Evolutionary conservation across 805 yeast genomes (phyloP), one percentile per base, ranked within the genome.

Genomic region (Metschnikowia borealis): DNA sequence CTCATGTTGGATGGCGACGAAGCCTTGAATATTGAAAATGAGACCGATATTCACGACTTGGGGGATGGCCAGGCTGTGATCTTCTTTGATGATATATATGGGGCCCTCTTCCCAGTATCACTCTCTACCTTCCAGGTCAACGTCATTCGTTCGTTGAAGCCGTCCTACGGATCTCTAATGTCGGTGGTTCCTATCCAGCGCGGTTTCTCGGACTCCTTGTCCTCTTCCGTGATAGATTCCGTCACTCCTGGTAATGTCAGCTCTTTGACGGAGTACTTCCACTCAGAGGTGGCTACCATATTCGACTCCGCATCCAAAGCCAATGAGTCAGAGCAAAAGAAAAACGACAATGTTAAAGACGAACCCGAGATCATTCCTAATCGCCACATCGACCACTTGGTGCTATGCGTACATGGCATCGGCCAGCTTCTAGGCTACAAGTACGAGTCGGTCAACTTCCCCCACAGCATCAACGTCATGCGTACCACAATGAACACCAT

Each of bases 351-450:
- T 34, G 39, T 48, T 14, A 43, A 44, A 14, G 55, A 26, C 11
- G 48, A 23, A 10, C 20, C 42, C 1, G 46, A 38, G 11, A 13
- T 20, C 33, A 34, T 37, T 11, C 48, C 58, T 4, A 47, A 49
- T 17, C 37, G 76, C 46, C 68, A 74, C 32, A 66, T 82, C 29
- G 81, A 83, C 34, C 89, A 84, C 61, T 69, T 92, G 54, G 81
- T 91, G 1, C 71, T 92, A n/a, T 89, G 97, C 62, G 80, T 92
- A 29, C 99, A 92, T 69, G 99, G 99, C 0, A 88, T 92, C 53
- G 99, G 98, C 1, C 99, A 92, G 67, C 80, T 84, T 15, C 70
- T 94, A 46, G 95, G 96, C 1, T 74, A 82, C 42, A 81, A 81
- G 60, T 83, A 85, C 61, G 91, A 90, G 58, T 83, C 85, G 46